Percentiles rank a stretch among this genome's conserved stretches.
Evolutionary conservation across 345 rosid species (phyloP).

Genomic region (Bruguiera sexangula): DNA sequence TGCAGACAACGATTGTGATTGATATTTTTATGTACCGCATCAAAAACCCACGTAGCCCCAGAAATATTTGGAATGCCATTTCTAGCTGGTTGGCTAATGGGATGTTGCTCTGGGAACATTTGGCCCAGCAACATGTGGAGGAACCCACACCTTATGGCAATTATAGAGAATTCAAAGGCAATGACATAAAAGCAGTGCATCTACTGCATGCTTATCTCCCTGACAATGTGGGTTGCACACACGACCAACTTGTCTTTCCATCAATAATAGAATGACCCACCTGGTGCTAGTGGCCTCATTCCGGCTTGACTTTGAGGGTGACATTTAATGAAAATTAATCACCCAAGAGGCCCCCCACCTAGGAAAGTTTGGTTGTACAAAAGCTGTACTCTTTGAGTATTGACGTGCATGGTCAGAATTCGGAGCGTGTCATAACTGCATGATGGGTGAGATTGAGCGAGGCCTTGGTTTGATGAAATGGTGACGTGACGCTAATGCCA

Average conservation of each 20-base stretch:
- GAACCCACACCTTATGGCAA: slow-evolving; percentile 15
- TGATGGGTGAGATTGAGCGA: not conserved
- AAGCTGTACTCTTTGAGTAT: slow-evolving; percentile 18
- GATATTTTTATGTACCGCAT: not conserved
- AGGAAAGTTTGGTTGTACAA: slow-evolving; percentile 1
- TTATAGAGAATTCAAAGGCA: not conserved
- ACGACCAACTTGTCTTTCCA: not conserved
- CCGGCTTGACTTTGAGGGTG: not conserved
- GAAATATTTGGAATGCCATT: slow-evolving; percentile 10
- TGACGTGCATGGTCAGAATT: not conserved
- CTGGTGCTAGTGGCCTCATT: not conserved
- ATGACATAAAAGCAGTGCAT: slow-evolving; percentile 19
- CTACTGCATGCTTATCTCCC: slow-evolving; percentile 6
- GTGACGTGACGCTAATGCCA: not conserved
- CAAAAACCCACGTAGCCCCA: not conserved
- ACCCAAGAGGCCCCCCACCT: not conserved
- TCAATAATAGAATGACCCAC: slow-evolving; percentile 10
- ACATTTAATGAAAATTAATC: not conserved
- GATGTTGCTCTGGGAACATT: not conserved
- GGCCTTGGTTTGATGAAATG: not conserved
- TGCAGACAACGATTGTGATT: too few relatives aligned
- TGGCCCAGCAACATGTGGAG: not conserved
- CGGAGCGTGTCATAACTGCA: not conserved
- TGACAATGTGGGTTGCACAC: slow-evolving; percentile 10
- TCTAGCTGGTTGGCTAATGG: slow-evolving; percentile 24